Percentiles rank a stretch among this genome's conserved stretches.
phyloP scores from a whole-genome alignment of 306 rosid genomes.

The Spatholobus suberectus region DNA sequence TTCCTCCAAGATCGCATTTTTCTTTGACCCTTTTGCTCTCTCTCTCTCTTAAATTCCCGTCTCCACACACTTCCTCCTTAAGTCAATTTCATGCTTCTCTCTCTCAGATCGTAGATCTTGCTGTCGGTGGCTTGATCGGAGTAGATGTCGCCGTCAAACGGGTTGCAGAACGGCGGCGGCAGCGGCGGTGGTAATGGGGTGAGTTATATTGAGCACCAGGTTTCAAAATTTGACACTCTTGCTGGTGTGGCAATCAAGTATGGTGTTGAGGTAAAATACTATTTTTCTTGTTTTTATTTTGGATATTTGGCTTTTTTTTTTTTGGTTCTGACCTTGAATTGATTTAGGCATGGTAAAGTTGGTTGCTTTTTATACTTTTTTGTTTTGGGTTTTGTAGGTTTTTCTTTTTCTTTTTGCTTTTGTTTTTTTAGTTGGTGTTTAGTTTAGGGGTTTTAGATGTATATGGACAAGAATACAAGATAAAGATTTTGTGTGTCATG shows the following conservation, averaged over 20 bases:
- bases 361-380: background rate
- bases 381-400: background rate
- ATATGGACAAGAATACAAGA: slow-evolving; percentile 9
- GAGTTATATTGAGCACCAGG: slow-evolving; percentile 72
- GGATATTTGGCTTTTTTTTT: background rate
- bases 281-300: background rate
- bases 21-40: slow-evolving; percentile 48
- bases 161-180: slow-evolving; percentile 53
- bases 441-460: slow-evolving; percentile 29
- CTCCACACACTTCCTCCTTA: slow-evolving; percentile 12
- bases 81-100: slow-evolving; percentile 21
- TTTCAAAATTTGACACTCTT: slow-evolving; percentile 84
- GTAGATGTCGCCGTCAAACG: slow-evolving; percentile 77
- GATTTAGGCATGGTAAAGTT: slow-evolving; percentile 2
- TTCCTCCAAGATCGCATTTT: slow-evolving; percentile 46
- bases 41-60: background rate
- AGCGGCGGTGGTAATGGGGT: slow-evolving; percentile 52
- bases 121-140: slow-evolving; percentile 51
- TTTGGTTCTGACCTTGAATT: slow-evolving; percentile 21
- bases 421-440: slow-evolving; percentile 13
- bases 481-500: slow-evolving; percentile 22
- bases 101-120: slow-evolving; percentile 56
- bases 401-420: background rate
- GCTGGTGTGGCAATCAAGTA: slow-evolving; percentile 94
- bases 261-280: slow-evolving; percentile 78